Percentiles rank a stretch among this genome's conserved stretches.
Conservation (phyloP, 2,329 filamentous ascomycete species). For the Fusarium aywerte region DNA sequence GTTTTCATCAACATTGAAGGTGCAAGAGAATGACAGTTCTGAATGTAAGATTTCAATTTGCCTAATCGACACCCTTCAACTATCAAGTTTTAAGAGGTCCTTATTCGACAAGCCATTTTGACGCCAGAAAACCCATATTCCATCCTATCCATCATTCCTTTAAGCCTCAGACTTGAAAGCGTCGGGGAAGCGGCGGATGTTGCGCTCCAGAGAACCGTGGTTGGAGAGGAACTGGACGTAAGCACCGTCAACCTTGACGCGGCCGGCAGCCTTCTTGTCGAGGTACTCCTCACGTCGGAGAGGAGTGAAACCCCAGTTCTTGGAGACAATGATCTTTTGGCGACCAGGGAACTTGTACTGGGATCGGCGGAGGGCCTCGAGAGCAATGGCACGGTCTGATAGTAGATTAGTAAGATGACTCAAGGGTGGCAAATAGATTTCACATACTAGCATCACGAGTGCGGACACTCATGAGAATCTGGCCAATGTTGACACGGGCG, state of each 20-base stretch:
- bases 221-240: slow-evolving; percentile 99
- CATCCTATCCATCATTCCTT: slow-evolving; percentile 55
- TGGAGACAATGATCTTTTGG: slow-evolving; percentile 99
- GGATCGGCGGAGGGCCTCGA: slow-evolving; percentile 98
- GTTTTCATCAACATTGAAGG: slow-evolving; percentile 3
- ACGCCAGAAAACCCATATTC: slow-evolving; percentile 58
- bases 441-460: slow-evolving; percentile 90
- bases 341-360: slow-evolving; percentile 99
- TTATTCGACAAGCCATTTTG: slow-evolving; percentile 58
- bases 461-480: slow-evolving; percentile 97
- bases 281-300: slow-evolving; percentile 98
- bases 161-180: slow-evolving; percentile 77
- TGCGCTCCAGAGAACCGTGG: slow-evolving; percentile 84
- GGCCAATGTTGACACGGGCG: slow-evolving; percentile 99
- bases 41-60: slow-evolving; percentile 51
- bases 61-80: slow-evolving; percentile 49
- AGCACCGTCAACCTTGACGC: slow-evolving; percentile 96
- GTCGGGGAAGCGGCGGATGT: slow-evolving; percentile 94
- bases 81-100: slow-evolving; percentile 49
- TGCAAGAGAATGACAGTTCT: slow-evolving; percentile 14
- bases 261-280: slow-evolving; percentile 91
- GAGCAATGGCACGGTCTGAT: slow-evolving; percentile 85
- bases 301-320: slow-evolving; percentile 99
- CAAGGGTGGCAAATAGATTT: slow-evolving; percentile 23
- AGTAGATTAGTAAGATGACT: slow-evolving; percentile 43